Percentiles rank a stretch among this genome's conserved stretches.
Conservation (phyloP, 164 flowering plant species). For the Magnolia officinalis region DNA sequence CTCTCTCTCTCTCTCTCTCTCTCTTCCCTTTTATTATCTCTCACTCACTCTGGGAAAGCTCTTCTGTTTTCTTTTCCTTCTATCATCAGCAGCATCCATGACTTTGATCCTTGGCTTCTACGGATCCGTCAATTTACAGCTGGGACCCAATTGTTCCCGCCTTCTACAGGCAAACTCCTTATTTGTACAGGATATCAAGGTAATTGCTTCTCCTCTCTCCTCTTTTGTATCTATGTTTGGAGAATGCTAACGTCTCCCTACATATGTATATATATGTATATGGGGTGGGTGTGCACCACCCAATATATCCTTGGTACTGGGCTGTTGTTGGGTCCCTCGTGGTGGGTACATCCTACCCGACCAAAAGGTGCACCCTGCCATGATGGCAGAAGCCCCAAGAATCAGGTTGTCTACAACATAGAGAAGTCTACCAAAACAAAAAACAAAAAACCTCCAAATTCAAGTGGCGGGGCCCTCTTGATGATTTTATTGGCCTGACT, state of each 20-base stretch:
- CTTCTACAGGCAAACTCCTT: constrained; percentile 39
- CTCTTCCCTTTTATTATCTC: background rate
- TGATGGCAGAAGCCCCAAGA: too few species aligned
- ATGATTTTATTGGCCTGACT: too few species aligned
- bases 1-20: background rate
- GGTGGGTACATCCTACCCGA: too few species aligned
- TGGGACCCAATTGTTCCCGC: constrained; percentile 59
- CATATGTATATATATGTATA: too few species aligned
- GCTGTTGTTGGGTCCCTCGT: background rate
- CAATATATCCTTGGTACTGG: background rate
- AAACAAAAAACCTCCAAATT: too few species aligned
- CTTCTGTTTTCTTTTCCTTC: background rate
- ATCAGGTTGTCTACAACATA: too few species aligned
- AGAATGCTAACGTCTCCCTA: background rate
- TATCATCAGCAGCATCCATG: constrained; percentile 48
- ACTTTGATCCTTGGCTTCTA: constrained; percentile 57
- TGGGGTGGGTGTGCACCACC: background rate
- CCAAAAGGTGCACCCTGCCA: too few species aligned
- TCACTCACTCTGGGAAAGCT: background rate
- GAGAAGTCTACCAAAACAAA: too few species aligned
- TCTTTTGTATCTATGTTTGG: background rate
- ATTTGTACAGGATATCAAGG: constrained; percentile 58
- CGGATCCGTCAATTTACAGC: constrained; percentile 35
- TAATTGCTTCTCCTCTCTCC: constrained; percentile 5
- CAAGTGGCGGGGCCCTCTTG: too few species aligned